Evolutionary conservation across 768 basidiomycete genomes (phyloP).

Genomic region (Rubroboletus satanas): DNA sequence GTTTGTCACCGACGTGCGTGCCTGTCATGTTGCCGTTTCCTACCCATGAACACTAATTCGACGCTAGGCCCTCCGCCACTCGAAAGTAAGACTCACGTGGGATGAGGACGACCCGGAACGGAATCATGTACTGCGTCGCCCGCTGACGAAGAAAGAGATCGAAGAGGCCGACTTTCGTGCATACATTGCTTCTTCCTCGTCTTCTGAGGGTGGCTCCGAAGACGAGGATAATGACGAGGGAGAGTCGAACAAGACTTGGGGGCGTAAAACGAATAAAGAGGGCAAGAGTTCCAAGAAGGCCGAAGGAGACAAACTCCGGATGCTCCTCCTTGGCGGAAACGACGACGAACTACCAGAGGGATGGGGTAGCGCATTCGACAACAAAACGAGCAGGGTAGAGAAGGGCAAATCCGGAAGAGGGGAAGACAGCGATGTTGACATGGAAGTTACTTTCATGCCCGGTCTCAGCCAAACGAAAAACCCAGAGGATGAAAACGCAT

Average conservation of each 20-base stretch:
- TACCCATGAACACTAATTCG: background rate
- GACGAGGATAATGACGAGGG: constrained; percentile 9
- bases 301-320: constrained; percentile 70
- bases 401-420: constrained; percentile 15
- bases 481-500: constrained; percentile 73
- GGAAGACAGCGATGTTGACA: constrained; percentile 55
- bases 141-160: constrained; percentile 77
- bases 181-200: constrained; percentile 68
- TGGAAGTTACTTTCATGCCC: constrained; percentile 95
- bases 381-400: constrained; percentile 6
- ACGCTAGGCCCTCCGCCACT: constrained; percentile 86
- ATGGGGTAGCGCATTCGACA: constrained; percentile 54
- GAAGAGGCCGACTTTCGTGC: constrained; percentile 88
- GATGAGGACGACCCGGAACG: constrained; percentile 95
- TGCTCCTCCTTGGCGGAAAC: constrained; percentile 63
- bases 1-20: constrained; percentile 86
- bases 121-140: constrained; percentile 71
- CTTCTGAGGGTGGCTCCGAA: constrained; percentile 53
- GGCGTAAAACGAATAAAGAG: constrained; percentile 8
- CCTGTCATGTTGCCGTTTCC: no score
- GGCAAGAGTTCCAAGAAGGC: constrained; percentile 35
- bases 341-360: constrained; percentile 78
- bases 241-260: constrained; percentile 1
- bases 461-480: constrained; percentile 59
- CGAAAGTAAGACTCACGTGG: constrained; percentile 98